phyloP scores from a whole-genome alignment of 2,329 filamentous ascomycete genomes.

The Reticulascus tulasneorum region DNA sequence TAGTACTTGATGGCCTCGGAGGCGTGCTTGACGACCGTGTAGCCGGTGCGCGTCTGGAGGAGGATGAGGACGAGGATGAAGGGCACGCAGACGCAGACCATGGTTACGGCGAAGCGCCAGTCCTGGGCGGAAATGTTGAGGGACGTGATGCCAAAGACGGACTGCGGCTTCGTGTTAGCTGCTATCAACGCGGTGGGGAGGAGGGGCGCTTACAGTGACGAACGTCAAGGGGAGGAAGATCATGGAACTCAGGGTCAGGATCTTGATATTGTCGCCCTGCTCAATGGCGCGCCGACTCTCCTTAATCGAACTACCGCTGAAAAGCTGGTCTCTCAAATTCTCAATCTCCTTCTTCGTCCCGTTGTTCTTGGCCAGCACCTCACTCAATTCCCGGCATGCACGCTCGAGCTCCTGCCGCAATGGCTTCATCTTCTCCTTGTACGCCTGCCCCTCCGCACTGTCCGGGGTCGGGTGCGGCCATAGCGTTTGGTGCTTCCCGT shows the following conservation, averaged over 20 bases:
- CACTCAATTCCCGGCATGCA: slow-evolving; percentile 45
- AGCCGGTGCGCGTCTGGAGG: slow-evolving; percentile 36
- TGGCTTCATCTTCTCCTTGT: slow-evolving; percentile 42
- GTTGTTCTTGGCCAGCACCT: slow-evolving; percentile 47
- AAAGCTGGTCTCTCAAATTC: slow-evolving; percentile 57
- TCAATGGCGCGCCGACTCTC: slow-evolving; percentile 59
- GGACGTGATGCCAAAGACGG: slow-evolving; percentile 51
- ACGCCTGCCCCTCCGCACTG: slow-evolving; percentile 40
- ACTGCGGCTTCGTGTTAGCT: slow-evolving; percentile 21
- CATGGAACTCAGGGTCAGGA: slow-evolving; percentile 56
- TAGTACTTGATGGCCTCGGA: slow-evolving; percentile 1
- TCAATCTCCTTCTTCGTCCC: slow-evolving; percentile 51
- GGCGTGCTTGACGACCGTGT: slow-evolving; percentile 7
- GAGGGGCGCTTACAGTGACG: slow-evolving; percentile 40
- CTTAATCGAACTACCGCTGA: slow-evolving; percentile 59
- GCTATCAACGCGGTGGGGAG: background rate
- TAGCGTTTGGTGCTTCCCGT: slow-evolving; percentile 47
- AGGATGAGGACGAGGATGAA: slow-evolving; percentile 45
- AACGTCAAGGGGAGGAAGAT: slow-evolving; percentile 60
- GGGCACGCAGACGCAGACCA: slow-evolving; percentile 58
- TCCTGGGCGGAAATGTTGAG: slow-evolving; percentile 37
- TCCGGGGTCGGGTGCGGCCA: slow-evolving; percentile 50
- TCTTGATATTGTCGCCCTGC: slow-evolving; percentile 59
- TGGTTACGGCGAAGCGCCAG: slow-evolving; percentile 51
- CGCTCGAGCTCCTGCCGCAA: slow-evolving; percentile 46